phyloP scores from a whole-genome alignment of 768 basidiomycete genomes.

The Xanthoconium purpureum region DNA sequence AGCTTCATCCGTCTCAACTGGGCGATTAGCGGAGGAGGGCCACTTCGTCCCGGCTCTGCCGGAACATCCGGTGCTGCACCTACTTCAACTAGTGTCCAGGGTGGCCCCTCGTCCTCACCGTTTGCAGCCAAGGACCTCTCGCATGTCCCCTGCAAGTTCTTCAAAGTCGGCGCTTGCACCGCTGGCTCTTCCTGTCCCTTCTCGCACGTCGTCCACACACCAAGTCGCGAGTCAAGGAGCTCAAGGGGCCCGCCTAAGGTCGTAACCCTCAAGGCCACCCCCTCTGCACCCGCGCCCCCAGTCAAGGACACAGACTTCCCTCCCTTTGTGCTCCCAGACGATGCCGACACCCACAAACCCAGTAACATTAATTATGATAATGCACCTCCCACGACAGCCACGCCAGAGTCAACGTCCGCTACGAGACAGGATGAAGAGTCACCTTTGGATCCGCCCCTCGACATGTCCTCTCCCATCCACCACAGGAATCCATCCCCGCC shows the following conservation, averaged over 20 bases:
- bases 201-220: conserved; percentile 64
- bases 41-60: conserved; percentile 39
- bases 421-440: not conserved
- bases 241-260: no score
- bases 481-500: conserved; percentile 40
- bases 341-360: conserved; percentile 33
- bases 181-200: conserved; percentile 95
- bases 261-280: conserved; percentile 55
- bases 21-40: conserved; percentile 81
- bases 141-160: conserved; percentile 98
- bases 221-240: conserved; percentile 30
- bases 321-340: conserved; percentile 64
- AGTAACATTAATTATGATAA: not conserved
- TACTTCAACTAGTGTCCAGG: conserved; percentile 88
- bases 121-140: conserved; percentile 79
- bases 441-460: conserved; percentile 3
- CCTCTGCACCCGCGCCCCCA: conserved; percentile 76
- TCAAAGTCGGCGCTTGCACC: conserved; percentile 90
- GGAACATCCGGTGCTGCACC: conserved; percentile 62
- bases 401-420: not conserved
- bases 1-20: conserved; percentile 99
- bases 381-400: conserved; percentile 6
- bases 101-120: conserved; percentile 39
- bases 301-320: conserved; percentile 74
- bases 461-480: conserved; percentile 12